phyloP scores from a whole-genome alignment of 2,329 filamentous ascomycete species.

The Fusarium sp. region DNA sequence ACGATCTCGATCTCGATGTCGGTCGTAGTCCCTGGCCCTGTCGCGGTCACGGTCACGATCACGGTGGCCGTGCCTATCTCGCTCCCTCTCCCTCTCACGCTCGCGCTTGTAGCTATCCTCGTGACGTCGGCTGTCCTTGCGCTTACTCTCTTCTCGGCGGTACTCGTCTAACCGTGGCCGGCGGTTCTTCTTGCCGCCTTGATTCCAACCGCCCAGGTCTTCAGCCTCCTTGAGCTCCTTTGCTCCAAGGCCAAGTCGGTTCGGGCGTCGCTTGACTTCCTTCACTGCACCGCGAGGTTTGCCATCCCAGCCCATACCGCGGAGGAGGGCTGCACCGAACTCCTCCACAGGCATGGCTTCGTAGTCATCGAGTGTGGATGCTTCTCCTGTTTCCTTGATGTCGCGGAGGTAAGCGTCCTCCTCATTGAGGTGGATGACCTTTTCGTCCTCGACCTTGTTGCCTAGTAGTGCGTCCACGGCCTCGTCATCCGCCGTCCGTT shows the following conservation, averaged over 20 bases:
- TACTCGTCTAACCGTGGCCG: slow-evolving; percentile 64
- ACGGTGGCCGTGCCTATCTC: slow-evolving; percentile 53
- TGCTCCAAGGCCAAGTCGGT: slow-evolving; percentile 88
- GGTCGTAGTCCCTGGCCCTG: slow-evolving; percentile 34
- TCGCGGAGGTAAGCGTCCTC: slow-evolving; percentile 78
- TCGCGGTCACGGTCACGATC: slow-evolving; percentile 42
- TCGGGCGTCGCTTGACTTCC: slow-evolving; percentile 78
- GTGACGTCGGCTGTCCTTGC: slow-evolving; percentile 56
- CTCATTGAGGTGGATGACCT: slow-evolving; percentile 70
- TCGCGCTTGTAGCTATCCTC: slow-evolving; percentile 62
- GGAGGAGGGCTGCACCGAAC: slow-evolving; percentile 89
- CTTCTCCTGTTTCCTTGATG: slow-evolving; percentile 77
- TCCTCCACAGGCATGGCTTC: slow-evolving; percentile 91
- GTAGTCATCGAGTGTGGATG: slow-evolving; percentile 85
- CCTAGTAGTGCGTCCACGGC: slow-evolving; percentile 77
- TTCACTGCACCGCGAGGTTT: slow-evolving; percentile 67
- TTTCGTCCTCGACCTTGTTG: slow-evolving; percentile 59
- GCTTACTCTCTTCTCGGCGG: slow-evolving; percentile 56
- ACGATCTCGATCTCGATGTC: slow-evolving; percentile 40
- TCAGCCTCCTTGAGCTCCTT: slow-evolving; percentile 80
- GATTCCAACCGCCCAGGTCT: slow-evolving; percentile 85
- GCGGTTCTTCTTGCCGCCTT: slow-evolving; percentile 66
- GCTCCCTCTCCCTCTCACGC: slow-evolving; percentile 53
- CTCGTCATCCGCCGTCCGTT: slow-evolving; percentile 57
- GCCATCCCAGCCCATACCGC: slow-evolving; percentile 96